These are phyloP conservation scores for Hypoxylon rickii DNA, from an alignment of 495 filamentous ascomycete genomes.

Conservation along the genomic window DNA sequence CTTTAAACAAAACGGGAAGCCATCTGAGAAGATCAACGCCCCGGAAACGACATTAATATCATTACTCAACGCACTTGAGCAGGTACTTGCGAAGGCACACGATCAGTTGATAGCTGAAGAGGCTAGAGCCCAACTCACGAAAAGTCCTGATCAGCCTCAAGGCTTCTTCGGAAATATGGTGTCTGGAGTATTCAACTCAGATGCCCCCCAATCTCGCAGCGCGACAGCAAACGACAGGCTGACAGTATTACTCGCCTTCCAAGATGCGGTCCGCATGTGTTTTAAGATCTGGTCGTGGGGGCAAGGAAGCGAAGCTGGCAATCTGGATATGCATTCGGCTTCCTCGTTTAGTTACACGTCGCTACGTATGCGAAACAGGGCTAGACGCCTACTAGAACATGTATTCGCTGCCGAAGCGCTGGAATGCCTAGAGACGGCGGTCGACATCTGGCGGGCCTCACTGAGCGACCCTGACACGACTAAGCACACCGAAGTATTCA, in stretches of 20 bases:
- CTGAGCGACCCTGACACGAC: constrained; percentile 42
- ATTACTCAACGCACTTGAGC: constrained; percentile 85
- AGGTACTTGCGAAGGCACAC: constrained; percentile 84
- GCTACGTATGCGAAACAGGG: constrained; percentile 83
- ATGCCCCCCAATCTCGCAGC: constrained; percentile 72
- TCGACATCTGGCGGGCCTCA: constrained; percentile 73
- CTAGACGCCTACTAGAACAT: constrained; percentile 85
- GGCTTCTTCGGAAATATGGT: constrained; percentile 98
- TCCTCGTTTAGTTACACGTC: constrained; percentile 91
- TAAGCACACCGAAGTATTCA: constrained; percentile 64
- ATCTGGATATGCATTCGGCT: constrained; percentile 68
- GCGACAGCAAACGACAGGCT: constrained; percentile 89
- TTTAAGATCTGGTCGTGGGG: constrained; percentile 97
- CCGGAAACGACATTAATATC: constrained; percentile 75
- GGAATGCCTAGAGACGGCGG: constrained; percentile 89
- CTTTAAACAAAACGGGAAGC: constrained; percentile 52
- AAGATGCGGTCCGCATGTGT: constrained; percentile 89
- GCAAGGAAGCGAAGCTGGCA: constrained; percentile 57
- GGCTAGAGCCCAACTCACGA: constrained; percentile 64
- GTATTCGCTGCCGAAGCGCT: constrained; percentile 93
- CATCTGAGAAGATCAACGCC: constrained; percentile 39
- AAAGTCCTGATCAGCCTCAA: constrained; percentile 82
- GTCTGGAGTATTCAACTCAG: constrained; percentile 84
- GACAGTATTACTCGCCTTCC: constrained; percentile 93
- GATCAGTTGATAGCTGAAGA: constrained; percentile 80